Evolutionary conservation across 2,329 filamentous ascomycete species (phyloP).

Genomic region (Aspergillus uvarum): DNA sequence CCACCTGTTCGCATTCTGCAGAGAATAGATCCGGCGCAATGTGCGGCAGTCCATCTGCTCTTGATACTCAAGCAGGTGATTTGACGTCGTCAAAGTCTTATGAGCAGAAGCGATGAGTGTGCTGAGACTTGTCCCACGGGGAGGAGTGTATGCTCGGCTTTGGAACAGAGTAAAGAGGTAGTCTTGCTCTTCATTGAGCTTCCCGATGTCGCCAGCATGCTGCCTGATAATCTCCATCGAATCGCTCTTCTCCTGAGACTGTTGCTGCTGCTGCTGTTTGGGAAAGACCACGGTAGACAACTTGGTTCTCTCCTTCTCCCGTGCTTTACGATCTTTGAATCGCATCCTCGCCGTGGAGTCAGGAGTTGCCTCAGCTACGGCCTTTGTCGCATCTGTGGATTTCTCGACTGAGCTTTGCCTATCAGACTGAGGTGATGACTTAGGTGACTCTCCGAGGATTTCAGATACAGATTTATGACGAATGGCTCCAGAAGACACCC

Average conservation of each 20-base stretch:
- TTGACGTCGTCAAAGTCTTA: slow-evolving; percentile 84
- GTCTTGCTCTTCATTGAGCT: slow-evolving; percentile 51
- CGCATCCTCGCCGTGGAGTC: slow-evolving; percentile 41
- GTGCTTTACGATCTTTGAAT: slow-evolving; percentile 54
- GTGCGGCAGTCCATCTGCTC: slow-evolving; percentile 88
- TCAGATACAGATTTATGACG: slow-evolving; percentile 72
- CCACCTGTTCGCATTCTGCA: slow-evolving; percentile 92
- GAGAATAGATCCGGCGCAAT: slow-evolving; percentile 78
- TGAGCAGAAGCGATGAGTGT: slow-evolving; percentile 78
- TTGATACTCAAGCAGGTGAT: slow-evolving; percentile 77
- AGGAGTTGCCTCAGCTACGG: slow-evolving; percentile 22
- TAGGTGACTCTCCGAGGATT: slow-evolving; percentile 62
- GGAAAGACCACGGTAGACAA: slow-evolving; percentile 77
- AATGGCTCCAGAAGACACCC: slow-evolving; percentile 69
- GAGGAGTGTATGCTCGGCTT: slow-evolving; percentile 57
- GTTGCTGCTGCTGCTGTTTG: slow-evolving; percentile 57
- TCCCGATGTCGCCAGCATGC: slow-evolving; percentile 49
- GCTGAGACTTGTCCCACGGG: slow-evolving; percentile 56
- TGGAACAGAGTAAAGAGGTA: slow-evolving; percentile 66
- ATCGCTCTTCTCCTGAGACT: slow-evolving; percentile 48
- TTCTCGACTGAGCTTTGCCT: slow-evolving; percentile 36
- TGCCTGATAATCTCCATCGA: slow-evolving; percentile 39
- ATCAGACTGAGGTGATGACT: slow-evolving; percentile 38
- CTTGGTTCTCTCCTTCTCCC: slow-evolving; percentile 60
- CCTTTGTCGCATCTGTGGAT: slow-evolving; percentile 25